Evolutionary conservation across 352 stramenopile species (phyloP).

Genomic region (Pythium insidiosum): DNA sequence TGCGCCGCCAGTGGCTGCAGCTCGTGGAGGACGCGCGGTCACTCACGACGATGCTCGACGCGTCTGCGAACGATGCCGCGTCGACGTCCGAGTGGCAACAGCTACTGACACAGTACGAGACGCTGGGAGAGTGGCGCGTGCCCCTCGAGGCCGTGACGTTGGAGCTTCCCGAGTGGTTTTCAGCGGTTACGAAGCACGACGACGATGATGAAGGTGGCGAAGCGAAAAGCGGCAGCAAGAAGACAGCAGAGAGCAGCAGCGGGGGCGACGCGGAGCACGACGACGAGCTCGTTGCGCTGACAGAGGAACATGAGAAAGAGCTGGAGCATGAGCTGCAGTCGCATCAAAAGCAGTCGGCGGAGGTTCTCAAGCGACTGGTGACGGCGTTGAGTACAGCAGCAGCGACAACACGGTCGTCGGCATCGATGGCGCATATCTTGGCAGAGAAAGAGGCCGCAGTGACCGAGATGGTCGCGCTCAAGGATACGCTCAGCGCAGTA

Average conservation of each 20-base stretch:
- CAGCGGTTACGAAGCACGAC: constrained; percentile 6
- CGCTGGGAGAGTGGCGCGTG: constrained; percentile 34
- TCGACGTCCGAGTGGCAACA: constrained; percentile 19
- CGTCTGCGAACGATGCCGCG: constrained; percentile 3
- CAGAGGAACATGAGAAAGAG: constrained; percentile 26
- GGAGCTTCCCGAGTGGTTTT: constrained; percentile 67
- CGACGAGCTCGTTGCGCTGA: constrained; percentile 9
- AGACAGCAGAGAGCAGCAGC: neutral
- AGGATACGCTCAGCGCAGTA: no score
- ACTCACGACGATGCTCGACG: constrained; percentile 17
- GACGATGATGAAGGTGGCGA: constrained; percentile 15
- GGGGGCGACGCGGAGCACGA: constrained; percentile 3
- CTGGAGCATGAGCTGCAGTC: constrained; percentile 31
- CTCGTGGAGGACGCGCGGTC: constrained; percentile 48
- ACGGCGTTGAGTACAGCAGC: constrained; percentile 19
- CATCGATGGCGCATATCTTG: no score
- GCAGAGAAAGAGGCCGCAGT: no score
- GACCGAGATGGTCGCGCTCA: no score
- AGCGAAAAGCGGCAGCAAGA: constrained; percentile 12
- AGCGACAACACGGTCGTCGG: no score
- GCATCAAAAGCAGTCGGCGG: constrained; percentile 27
- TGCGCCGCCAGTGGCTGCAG: constrained; percentile 58
- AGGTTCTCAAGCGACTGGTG: constrained; percentile 31
- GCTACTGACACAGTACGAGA: constrained; percentile 24
- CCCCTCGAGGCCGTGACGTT: constrained; percentile 34